phyloP scores from a whole-genome alignment of 2,329 filamentous ascomycete genomes.

The Bipolaris oryzae region DNA sequence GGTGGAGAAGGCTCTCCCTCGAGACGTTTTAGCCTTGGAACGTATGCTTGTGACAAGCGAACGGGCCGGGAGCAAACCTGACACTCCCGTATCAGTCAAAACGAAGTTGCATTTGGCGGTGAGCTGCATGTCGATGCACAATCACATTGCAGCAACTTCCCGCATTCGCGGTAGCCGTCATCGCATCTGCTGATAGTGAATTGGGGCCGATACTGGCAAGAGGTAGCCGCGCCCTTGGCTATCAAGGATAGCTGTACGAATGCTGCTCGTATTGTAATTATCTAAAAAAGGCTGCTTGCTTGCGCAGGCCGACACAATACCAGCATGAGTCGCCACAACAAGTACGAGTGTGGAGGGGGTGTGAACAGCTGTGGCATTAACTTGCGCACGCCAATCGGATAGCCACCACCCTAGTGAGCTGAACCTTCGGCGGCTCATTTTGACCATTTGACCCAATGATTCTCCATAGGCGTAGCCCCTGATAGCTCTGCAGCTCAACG shows the following conservation, averaged over 20 bases:
- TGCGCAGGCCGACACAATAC: conserved; percentile 20
- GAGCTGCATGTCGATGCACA: conserved; percentile 9
- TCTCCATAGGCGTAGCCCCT: conserved; percentile 10
- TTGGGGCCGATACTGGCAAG: conserved; percentile 7
- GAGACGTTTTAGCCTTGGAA: conserved; percentile 11
- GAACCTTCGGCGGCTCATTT: conserved; percentile 17
- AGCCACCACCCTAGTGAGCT: conserved; percentile 20
- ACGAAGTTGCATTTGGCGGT: conserved; percentile 11
- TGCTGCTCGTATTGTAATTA: conserved; percentile 6
- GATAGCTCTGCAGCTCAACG: conserved; percentile 24
- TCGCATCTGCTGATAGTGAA: neutral
- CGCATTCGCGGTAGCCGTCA: neutral
- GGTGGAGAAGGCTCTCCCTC: conserved; percentile 14
- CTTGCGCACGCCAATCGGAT: conserved; percentile 23
- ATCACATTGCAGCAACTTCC: conserved; percentile 4
- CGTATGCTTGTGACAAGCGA: conserved; percentile 14
- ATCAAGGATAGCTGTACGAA: conserved; percentile 3
- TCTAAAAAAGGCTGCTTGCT: conserved; percentile 18
- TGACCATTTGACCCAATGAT: conserved; percentile 19
- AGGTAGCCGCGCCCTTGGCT: conserved; percentile 12
- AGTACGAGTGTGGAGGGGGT: conserved; percentile 7
- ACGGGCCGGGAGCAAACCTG: conserved; percentile 14
- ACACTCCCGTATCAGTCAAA: conserved; percentile 6
- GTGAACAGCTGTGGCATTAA: conserved; percentile 17
- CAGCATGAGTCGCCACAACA: conserved; percentile 18